Evolutionary conservation across 1,284 basidiomycete species (phyloP).

Genomic region (Ganoderma lingzhi): DNA sequence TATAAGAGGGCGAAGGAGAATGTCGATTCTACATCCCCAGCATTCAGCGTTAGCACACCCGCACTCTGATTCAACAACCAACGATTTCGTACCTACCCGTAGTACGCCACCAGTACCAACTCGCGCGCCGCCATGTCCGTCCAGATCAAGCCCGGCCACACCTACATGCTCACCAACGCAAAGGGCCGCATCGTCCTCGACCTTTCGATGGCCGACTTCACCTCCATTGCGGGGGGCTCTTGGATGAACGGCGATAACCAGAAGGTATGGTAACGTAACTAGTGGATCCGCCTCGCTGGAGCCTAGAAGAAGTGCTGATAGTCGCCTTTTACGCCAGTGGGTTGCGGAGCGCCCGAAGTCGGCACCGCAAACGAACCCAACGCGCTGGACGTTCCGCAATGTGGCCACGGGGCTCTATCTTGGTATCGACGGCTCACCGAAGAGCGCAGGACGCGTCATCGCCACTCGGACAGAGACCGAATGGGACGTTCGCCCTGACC

Average conservation of each 20-base stretch:
- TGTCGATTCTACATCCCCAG: constrained; percentile 11
- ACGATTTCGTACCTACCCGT: not conserved
- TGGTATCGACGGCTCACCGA: constrained; percentile 36
- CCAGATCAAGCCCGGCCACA: constrained; percentile 29
- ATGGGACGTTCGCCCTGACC: constrained; percentile 38
- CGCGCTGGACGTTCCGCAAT: constrained; percentile 51
- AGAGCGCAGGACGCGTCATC: constrained; percentile 42
- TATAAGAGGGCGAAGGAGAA: constrained; percentile 15
- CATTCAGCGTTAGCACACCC: not conserved
- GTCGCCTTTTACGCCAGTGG: constrained; percentile 48
- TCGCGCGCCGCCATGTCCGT: constrained; percentile 12
- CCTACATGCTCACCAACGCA: constrained; percentile 55
- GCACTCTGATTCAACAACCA: not conserved
- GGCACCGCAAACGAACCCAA: constrained; percentile 15
- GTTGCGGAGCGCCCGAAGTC: constrained; percentile 44
- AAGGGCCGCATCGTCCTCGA: constrained; percentile 58
- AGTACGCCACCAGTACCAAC: not conserved
- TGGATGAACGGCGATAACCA: constrained; percentile 56
- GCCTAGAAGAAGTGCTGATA: not conserved
- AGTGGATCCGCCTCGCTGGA: not conserved
- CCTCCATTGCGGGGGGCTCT: constrained; percentile 54
- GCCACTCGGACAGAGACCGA: constrained; percentile 40
- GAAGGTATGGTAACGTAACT: constrained; percentile 42
- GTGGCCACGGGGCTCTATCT: constrained; percentile 49
- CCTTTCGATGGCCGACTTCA: constrained; percentile 57